Evolutionary conservation across 169 alveolate species (phyloP).

Genomic region (Perkinsus chesapeaki): DNA sequence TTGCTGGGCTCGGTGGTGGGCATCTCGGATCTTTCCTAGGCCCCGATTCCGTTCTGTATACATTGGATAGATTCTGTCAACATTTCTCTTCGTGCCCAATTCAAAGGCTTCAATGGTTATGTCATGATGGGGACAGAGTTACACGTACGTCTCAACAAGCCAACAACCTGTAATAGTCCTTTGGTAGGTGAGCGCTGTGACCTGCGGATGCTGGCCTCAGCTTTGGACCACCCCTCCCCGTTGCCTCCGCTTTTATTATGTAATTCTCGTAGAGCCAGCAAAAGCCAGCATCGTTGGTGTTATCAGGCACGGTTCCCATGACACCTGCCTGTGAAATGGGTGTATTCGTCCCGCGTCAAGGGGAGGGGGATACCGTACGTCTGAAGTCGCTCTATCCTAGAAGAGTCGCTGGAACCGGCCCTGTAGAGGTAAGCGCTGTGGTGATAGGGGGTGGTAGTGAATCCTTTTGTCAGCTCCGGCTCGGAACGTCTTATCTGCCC

Average conservation of each 20-base stretch:
- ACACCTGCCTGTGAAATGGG: not conserved
- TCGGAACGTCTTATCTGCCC: not conserved
- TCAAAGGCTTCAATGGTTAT: not conserved
- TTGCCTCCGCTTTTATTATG: not conserved
- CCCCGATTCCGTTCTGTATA: not conserved
- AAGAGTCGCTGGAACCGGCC: not conserved
- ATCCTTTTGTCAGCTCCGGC: not conserved
- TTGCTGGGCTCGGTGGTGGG: not conserved
- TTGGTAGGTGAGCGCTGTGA: not conserved
- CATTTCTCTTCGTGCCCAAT: not conserved
- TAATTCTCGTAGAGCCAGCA: too few species aligned
- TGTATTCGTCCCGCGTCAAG: not conserved
- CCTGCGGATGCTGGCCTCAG: not conserved
- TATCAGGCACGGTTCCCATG: not conserved
- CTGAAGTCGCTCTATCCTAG: not conserved
- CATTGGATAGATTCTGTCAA: not conserved
- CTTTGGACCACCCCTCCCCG: not conserved
- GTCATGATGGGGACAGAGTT: not conserved
- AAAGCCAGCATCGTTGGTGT: too few species aligned
- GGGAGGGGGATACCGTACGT: not conserved
- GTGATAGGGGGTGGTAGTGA: too few species aligned
- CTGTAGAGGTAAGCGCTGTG: not conserved
- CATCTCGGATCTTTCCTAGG: not conserved
- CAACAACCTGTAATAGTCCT: not conserved
- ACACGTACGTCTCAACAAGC: not conserved